Evolutionary conservation across 768 basidiomycete genomes (phyloP), one percentile per base, ranked within the genome.

Genomic region (Mycena amicta): DNA sequence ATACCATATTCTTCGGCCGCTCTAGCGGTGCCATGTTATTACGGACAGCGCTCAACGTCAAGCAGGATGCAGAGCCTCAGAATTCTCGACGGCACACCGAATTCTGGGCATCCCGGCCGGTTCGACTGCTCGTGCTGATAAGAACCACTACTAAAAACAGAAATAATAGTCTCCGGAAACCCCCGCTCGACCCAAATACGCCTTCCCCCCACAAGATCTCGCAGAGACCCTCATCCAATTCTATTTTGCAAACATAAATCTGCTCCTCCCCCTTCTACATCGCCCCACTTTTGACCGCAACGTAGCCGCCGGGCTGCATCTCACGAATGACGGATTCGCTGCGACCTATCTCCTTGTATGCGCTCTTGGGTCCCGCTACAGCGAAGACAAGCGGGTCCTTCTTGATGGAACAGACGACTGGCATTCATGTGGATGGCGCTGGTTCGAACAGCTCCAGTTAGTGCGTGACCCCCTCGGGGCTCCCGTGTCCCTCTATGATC

Each of bases 231-330:
- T 96, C 25, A 74, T 92, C 49, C 78, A 88, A 47, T 69, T 80
- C n/a, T 93, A 88, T 64, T 96, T 95, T 67, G 63, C 60, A 0
- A 63, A 82, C 30, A 60, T 80, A 59, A 88, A 92, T 63, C 59
- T 68, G 3, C 75, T 82, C 49, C 67, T 82, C 1, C 91, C 92
- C 1, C 75, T 95, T 8, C 73, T 96, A 2, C 92, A 94, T 66
- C 81, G 85, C 0, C 85, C 86, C 0, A 83, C 83, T 18, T 93
- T 95, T 61, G 79, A 86, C 41, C 71, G 71, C 29, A 75, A 78
- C 23, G 68, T 89, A 39, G 66, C 66, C 1, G 74, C 80, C 5
- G 79, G 80, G 1, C 64, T 84, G 3, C 85, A 92, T 67, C 67
- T 75, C 12, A 72, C 67, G 1, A 80, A 90, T 55, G 23, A 75